Base-by-base conservation (phyloP, 1,139 yeast species). In the Blastobotrys proliferans region DNA sequence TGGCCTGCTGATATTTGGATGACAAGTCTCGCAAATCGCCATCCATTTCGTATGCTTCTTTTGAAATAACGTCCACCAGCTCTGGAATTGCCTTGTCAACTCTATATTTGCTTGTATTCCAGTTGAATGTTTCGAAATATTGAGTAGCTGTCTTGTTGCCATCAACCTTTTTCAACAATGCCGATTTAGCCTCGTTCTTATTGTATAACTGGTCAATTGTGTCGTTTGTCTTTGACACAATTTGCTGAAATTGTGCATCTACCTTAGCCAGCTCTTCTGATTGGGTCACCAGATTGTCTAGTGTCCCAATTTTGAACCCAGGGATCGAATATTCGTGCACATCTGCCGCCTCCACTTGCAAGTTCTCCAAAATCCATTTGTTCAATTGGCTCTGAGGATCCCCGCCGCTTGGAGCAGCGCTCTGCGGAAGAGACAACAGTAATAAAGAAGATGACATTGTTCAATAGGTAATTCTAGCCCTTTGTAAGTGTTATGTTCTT, bases 241-340 rank as follows among this genome's bases (percentile, higher is more conserved):
- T 76, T 11, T 73, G 68, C 40, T 74, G 76, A 59, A 90, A 74
- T 64, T 86, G 94, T 21, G 70, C 69, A 65, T 92, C 99, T 45
- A 83, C 69, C 62, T 87, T 88, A 38, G 77, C 70, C 49, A 94
- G 73, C 60, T 90, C 97, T 57, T 94, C 98, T 61, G 92, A 81
- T 65, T 88, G 92, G 57, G 83, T 81, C 43, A 92, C 94, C 49
- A 92, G 74, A 31, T 90, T 82, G 66, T 94, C 99, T 60, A 92
- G 74, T 2, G 97, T 90, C 27, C 97, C 97, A 53, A 92, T 86
- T 66, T 92, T 94, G 66, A 92, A 90, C 51, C 75, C 80, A n/a
- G 97, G 98, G 42, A 88, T 72, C 33, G 71, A 69, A 49, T 85
- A 77, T 45, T 68, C 67, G 46, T 64, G 60, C 37, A 60, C 48